phyloP scores from a whole-genome alignment of 176 grass and related monocot species.

The Triticum timopheevii region DNA sequence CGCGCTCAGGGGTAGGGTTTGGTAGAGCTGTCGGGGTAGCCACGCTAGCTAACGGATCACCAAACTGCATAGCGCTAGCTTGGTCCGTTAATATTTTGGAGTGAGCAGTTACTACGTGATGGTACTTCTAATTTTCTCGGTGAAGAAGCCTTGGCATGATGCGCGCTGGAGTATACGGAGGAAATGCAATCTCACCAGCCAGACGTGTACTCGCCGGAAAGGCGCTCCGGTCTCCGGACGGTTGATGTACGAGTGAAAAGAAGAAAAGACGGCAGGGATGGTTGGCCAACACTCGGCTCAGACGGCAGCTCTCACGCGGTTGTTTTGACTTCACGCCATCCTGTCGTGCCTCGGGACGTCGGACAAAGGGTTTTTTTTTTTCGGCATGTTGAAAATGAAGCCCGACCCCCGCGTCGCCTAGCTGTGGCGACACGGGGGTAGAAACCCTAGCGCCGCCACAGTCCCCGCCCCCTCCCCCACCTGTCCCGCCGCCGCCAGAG shows the following conservation, averaged over 20 bases:
- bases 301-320: background rate
- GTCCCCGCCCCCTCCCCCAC: too few relatives aligned
- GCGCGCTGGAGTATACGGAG: background rate
- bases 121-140: background rate
- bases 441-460: too few relatives aligned
- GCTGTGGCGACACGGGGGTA: too few relatives aligned
- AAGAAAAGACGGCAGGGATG: background rate
- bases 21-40: background rate
- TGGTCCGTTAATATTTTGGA: background rate
- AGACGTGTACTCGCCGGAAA: background rate
- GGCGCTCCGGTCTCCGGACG: background rate
- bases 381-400: too few relatives aligned
- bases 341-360: background rate
- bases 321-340: background rate
- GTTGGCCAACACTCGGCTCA: conserved; percentile 17
- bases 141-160: background rate
- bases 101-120: background rate
- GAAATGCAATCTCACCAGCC: background rate
- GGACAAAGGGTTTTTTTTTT: too few relatives aligned
- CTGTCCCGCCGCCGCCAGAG: too few relatives aligned
- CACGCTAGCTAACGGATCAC: conserved; percentile 30
- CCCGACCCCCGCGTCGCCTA: too few relatives aligned
- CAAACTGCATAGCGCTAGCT: conserved; percentile 17
- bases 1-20: background rate
- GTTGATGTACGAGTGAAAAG: background rate